Percentiles rank a stretch among this genome's conserved stretches.
These are phyloP conservation scores for Silene latifolia DNA, from an alignment of 148 eudicot species.

Conservation along the genomic window DNA sequence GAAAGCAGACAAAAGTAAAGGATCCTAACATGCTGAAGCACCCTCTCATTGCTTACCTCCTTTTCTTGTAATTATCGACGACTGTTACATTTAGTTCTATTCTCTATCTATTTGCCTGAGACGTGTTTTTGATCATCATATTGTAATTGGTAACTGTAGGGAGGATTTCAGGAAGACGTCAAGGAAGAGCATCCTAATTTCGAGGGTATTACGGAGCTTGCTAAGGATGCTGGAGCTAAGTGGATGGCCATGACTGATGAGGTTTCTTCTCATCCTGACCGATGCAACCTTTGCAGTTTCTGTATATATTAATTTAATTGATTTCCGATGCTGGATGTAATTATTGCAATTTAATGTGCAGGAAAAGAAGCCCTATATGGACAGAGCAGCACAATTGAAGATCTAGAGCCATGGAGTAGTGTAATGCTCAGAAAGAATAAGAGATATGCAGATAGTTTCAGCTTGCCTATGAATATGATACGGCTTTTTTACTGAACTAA, in stretches of 20 bases:
- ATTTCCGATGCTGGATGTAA: neutral
- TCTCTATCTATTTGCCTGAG: too few species aligned
- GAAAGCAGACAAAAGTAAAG: too few species aligned
- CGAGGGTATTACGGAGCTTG: slow-evolving; percentile 60
- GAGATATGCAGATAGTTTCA: neutral
- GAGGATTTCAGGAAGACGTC: slow-evolving; percentile 68
- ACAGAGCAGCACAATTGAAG: slow-evolving; percentile 71
- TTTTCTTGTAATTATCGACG: too few species aligned
- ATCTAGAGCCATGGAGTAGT: slow-evolving; percentile 46
- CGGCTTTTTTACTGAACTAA: too few species aligned
- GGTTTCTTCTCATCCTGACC: slow-evolving; percentile 32
- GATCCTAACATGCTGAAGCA: too few species aligned
- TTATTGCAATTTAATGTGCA: too few species aligned
- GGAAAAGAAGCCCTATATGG: slow-evolving; percentile 61
- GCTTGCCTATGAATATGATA: neutral
- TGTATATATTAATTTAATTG: neutral
- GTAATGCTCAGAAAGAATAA: slow-evolving; percentile 37
- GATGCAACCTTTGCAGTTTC: neutral
- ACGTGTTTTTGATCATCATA: too few species aligned
- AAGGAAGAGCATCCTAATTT: slow-evolving; percentile 75
- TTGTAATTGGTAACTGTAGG: slow-evolving; percentile 50
- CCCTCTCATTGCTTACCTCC: too few species aligned
- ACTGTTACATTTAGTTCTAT: too few species aligned
- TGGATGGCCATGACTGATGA: slow-evolving; percentile 85
- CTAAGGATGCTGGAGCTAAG: too few species aligned